Percentiles rank a stretch among this genome's conserved stretches.
Evolutionary conservation across 495 filamentous ascomycete genomes (phyloP).

Genomic region (Terfezia boudieri): DNA sequence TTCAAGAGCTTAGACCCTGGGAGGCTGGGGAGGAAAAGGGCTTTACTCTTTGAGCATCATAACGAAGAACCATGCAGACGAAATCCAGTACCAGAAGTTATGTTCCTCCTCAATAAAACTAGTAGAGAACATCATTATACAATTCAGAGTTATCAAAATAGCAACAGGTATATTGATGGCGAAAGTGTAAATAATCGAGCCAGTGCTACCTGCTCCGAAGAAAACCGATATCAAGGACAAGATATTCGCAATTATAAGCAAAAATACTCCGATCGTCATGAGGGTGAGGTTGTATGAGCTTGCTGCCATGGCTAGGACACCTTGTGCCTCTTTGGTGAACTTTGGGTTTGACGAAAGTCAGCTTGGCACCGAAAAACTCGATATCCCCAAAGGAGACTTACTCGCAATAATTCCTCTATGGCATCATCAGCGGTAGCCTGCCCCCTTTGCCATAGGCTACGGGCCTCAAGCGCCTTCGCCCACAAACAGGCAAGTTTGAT

Average conservation of each 20-base stretch:
- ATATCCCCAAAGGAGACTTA: background rate
- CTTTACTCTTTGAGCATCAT: slow-evolving; percentile 32
- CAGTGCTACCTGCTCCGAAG: background rate
- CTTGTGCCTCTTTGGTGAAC: slow-evolving; percentile 12
- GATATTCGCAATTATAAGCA: slow-evolving; percentile 25
- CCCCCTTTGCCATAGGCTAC: too few relatives aligned
- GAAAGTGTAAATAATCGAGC: background rate
- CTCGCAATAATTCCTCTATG: background rate
- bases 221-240: slow-evolving; percentile 17
- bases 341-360: background rate
- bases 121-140: slow-evolving; percentile 86
- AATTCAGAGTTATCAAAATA: slow-evolving; percentile 28
- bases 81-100: slow-evolving; percentile 90
- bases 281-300: slow-evolving; percentile 64
- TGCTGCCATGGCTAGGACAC: slow-evolving; percentile 32
- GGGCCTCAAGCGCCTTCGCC: background rate
- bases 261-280: slow-evolving; percentile 31
- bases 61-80: slow-evolving; percentile 51
- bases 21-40: background rate
- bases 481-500: slow-evolving; percentile 37
- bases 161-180: slow-evolving; percentile 7
- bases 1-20: background rate
- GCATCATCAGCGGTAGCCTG: too few relatives aligned
- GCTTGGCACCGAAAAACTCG: too few relatives aligned
- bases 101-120: slow-evolving; percentile 98